phyloP scores from a whole-genome alignment of 345 rosid species.

The Camelina sativa region DNA sequence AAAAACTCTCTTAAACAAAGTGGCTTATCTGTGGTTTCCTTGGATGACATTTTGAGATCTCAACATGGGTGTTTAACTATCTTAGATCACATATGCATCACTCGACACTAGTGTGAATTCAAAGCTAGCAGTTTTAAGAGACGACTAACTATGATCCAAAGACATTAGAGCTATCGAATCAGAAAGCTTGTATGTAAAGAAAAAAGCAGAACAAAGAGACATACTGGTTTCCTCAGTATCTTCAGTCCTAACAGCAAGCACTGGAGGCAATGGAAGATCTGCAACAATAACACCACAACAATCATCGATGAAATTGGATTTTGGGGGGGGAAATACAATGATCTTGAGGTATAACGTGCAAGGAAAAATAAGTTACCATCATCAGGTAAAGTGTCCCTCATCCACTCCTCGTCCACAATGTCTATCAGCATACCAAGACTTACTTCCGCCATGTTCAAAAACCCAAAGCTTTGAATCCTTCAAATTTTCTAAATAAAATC shows the following conservation, averaged over 20 bases:
- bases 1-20: not conserved
- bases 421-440: slow-evolving; percentile 85
- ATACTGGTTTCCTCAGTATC: slow-evolving; percentile 94
- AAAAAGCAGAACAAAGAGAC: slow-evolving; percentile 21
- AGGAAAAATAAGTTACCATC: slow-evolving; percentile 58
- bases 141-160: not conserved
- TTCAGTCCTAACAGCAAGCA: slow-evolving; percentile 70
- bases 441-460: slow-evolving; percentile 62
- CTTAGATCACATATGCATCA: slow-evolving; percentile 12
- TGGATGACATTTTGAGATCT: not conserved
- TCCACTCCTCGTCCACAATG: slow-evolving; percentile 94
- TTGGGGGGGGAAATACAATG: not conserved
- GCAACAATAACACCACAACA: slow-evolving; percentile 36
- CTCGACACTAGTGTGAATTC: not conserved
- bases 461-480: slow-evolving; percentile 24
- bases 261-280: slow-evolving; percentile 88
- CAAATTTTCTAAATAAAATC: slow-evolving; percentile 3
- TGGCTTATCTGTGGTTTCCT: too few species aligned
- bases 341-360: not conserved
- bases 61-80: slow-evolving; percentile 1
- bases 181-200: not conserved
- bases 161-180: not conserved
- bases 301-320: not conserved
- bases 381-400: slow-evolving; percentile 88
- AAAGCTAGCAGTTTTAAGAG: slow-evolving; percentile 1